These are phyloP conservation scores for Fusarium subtropicale DNA, from an alignment of 2,329 filamentous ascomycete genomes.

Conservation along the genomic window DNA sequence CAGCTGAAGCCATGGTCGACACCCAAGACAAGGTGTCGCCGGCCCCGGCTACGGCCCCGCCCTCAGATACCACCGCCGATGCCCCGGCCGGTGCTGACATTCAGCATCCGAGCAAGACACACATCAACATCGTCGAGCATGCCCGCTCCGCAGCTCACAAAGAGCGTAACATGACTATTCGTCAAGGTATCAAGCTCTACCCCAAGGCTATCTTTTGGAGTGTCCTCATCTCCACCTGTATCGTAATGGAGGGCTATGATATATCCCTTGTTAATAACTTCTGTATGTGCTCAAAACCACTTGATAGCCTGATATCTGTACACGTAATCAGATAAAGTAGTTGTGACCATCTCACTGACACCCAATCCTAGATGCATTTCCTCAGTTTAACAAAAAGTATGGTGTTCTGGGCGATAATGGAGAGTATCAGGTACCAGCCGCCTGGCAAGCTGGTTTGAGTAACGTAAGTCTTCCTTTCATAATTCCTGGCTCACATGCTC, in stretches of 20 bases:
- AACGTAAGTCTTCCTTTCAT: conserved; percentile 55
- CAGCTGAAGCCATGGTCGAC: conserved; percentile 32
- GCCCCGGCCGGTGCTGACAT: conserved; percentile 24
- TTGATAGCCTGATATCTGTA: background rate
- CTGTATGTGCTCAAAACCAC: conserved; percentile 23
- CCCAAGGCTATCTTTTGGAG: conserved; percentile 42
- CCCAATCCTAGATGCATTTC: conserved; percentile 59
- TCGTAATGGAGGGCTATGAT: conserved; percentile 43
- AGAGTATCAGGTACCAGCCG: conserved; percentile 66
- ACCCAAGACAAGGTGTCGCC: conserved; percentile 35
- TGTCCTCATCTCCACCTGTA: conserved; percentile 41
- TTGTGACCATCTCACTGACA: conserved; percentile 18
- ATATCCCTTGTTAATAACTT: conserved; percentile 43
- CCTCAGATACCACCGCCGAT: conserved; percentile 30
- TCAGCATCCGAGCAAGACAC: conserved; percentile 29
- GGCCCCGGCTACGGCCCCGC: conserved; percentile 31
- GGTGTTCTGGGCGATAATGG: conserved; percentile 60
- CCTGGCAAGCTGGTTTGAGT: conserved; percentile 72
- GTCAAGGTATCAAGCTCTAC: conserved; percentile 41
- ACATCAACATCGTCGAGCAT: conserved; percentile 39
- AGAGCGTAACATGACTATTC: conserved; percentile 42
- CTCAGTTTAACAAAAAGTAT: conserved; percentile 69
- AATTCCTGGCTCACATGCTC: conserved; percentile 1
- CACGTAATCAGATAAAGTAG: conserved; percentile 4
- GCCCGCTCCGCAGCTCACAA: conserved; percentile 40